A percentile compares a stretch with the other conserved stretches of the same genome.
Conservation (phyloP, 139 green algal species). For the Chlamydomonas asymmetrica region DNA sequence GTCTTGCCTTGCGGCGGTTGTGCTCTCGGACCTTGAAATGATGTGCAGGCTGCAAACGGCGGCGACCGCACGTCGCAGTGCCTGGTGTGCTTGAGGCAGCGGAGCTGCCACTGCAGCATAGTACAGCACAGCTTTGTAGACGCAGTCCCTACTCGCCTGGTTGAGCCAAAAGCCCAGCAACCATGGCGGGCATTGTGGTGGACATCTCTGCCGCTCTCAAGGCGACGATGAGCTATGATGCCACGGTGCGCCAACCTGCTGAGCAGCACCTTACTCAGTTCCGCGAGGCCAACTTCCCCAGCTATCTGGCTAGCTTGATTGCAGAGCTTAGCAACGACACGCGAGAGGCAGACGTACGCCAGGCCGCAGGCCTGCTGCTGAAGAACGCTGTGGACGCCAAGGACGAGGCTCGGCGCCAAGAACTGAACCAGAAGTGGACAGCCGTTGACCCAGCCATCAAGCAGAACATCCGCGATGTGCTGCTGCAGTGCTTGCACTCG, state of each 20-base stretch:
- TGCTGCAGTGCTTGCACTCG: slow-evolving; percentile 77
- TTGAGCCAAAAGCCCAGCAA: no score
- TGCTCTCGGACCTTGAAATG: no score
- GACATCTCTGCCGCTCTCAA: slow-evolving; percentile 10
- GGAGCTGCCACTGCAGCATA: no score
- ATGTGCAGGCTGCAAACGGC: no score
- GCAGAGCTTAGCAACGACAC: slow-evolving; percentile 75
- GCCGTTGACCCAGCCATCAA: slow-evolving; percentile 62
- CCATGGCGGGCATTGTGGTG: no score
- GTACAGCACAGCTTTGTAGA: no score
- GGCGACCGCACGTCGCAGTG: no score
- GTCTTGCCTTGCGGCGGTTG: no score
- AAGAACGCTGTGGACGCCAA: slow-evolving; percentile 95
- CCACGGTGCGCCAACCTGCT: slow-evolving; percentile 64
- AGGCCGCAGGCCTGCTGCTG: slow-evolving; percentile 90
- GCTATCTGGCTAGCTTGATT: slow-evolving; percentile 75
- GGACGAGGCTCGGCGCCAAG: slow-evolving; percentile 66
- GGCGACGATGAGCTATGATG: slow-evolving; percentile 57
- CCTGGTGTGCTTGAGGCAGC: no score
- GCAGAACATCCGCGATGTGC: slow-evolving; percentile 72
- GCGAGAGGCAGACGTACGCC: slow-evolving; percentile 72
- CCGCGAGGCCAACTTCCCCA: slow-evolving; percentile 73
- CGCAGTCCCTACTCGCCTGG: no score
- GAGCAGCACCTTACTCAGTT: slow-evolving; percentile 82
- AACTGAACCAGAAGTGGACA: slow-evolving; percentile 75